Evolutionary conservation across 192 early-diverging fungal species (phyloP).

Genomic region (Coemansia sp.): DNA sequence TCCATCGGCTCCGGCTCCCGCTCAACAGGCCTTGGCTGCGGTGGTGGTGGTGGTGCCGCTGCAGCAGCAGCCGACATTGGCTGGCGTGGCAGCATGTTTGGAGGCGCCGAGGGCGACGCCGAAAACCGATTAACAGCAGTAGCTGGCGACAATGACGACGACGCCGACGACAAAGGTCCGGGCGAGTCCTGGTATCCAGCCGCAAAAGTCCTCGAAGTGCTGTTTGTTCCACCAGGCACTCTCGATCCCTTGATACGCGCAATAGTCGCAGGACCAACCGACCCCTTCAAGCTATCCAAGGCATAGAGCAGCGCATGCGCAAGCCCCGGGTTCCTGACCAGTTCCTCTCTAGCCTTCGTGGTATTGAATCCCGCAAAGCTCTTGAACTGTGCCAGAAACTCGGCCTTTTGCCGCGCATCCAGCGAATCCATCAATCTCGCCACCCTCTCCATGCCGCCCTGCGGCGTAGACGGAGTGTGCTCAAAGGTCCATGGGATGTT

Average conservation of each 20-base stretch:
- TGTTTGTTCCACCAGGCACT: too few species aligned
- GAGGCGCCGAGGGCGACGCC: background rate
- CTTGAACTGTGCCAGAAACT: constrained; percentile 36
- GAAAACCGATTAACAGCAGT: background rate
- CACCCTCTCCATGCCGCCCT: constrained; percentile 18
- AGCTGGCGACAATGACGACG: background rate
- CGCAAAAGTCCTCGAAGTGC: background rate
- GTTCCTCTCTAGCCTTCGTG: constrained; percentile 29
- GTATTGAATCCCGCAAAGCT: constrained; percentile 29
- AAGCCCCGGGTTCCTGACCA: constrained; percentile 36
- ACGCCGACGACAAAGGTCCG: background rate
- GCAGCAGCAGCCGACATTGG: constrained; percentile 8
- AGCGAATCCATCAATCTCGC: constrained; percentile 10
- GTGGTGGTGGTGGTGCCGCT: too few species aligned
- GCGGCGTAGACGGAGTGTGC: constrained; percentile 3
- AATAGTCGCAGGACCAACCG: constrained; percentile 10
- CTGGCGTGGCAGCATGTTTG: background rate
- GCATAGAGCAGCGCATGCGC: constrained; percentile 23
- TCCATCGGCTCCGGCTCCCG: constrained; percentile 53
- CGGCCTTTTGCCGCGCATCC: constrained; percentile 6
- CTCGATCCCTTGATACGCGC: constrained; percentile 3
- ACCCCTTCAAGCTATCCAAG: constrained; percentile 19
- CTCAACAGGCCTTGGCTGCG: background rate
- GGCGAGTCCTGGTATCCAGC: background rate
- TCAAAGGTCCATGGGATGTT: constrained; percentile 4